phyloP scores from a whole-genome alignment of 257 asterid species.

The Fraxinus americana region DNA sequence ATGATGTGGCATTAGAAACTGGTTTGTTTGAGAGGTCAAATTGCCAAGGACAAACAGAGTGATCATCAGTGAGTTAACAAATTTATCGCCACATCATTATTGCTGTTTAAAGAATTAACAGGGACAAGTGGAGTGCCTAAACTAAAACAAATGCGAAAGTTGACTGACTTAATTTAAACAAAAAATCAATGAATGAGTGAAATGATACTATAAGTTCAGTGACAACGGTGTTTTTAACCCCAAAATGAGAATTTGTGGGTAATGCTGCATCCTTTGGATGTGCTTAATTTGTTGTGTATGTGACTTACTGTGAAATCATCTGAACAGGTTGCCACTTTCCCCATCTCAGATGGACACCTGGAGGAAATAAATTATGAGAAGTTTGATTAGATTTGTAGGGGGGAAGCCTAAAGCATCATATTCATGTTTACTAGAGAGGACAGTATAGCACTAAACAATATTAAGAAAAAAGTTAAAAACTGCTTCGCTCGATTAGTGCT shows the following conservation, averaged over 20 bases:
- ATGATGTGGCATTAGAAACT: too few relatives aligned
- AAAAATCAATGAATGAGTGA: background rate
- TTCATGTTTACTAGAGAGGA: background rate
- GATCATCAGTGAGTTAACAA: background rate
- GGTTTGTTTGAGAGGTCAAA: background rate
- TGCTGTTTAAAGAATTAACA: background rate
- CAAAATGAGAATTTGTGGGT: background rate
- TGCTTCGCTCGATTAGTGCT: background rate
- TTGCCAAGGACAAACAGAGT: too few relatives aligned
- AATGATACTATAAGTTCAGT: background rate
- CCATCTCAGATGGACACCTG: slow-evolving; percentile 87
- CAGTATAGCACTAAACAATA: background rate
- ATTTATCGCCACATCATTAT: background rate
- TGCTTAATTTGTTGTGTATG: slow-evolving; percentile 8
- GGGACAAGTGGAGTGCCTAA: background rate
- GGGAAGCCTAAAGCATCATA: background rate
- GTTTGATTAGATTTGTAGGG: slow-evolving; percentile 14
- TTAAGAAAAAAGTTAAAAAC: background rate
- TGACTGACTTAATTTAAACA: too few relatives aligned
- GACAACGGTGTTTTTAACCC: background rate
- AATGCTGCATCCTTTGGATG: slow-evolving; percentile 3
- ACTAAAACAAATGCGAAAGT: background rate
- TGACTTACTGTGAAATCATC: slow-evolving; percentile 92
- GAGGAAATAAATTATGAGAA: slow-evolving; percentile 27
- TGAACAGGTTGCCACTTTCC: slow-evolving; percentile 88